Evolutionary conservation across 2,329 filamentous ascomycete genomes (phyloP), one percentile per base, ranked within the genome.

Genomic region (Epichloe coenophiala): DNA sequence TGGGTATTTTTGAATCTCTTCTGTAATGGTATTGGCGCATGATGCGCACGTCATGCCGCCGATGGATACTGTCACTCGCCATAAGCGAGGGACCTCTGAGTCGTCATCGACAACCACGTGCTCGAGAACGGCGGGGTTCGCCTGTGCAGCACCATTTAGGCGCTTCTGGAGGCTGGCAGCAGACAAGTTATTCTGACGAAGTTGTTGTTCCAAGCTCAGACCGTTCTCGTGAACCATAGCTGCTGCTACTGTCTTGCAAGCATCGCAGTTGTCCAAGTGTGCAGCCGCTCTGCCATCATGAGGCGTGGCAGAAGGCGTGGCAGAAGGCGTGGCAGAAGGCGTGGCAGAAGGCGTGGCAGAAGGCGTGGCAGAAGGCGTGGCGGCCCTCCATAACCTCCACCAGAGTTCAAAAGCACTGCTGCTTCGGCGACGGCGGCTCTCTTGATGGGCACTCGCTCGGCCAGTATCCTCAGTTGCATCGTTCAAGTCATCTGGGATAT

Each of bases 11-110:
- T 76, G 67, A 38, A 88, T 64, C 54, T 77, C 76, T 6, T 74
- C 67, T 12, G 76, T 81, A 56, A 88, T 78, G 39, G 73, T 71
- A 59, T 81, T 82, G 49, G 74, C 74, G 59, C 85, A 89, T 12
- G 82, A 75, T 13, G 80, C 78, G 61, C 85, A 88, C 4, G 81
- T 86, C 84, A 89, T 88, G 48, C 84, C 84, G 31, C 75, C 78
- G 40, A 89, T 74, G 19, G 81, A 77, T n/a, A 81, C 55, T 0
- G 68, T 73, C 2, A 71, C 76, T 39, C 71, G 65, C 71, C 74
- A 81, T 19, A 51, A 47, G 13, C 54, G 52, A n/a, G 58, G 31
- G 1, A 47, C 6, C 4, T 44, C 46, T 11, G 36, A 48, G 36
- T 54, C 48, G 38, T 54, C 49, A 35, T 56, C 56, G 41, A 60